Conservation (phyloP, 208 protist genomes). For the Leptomonas pyrrhocoris region DNA sequence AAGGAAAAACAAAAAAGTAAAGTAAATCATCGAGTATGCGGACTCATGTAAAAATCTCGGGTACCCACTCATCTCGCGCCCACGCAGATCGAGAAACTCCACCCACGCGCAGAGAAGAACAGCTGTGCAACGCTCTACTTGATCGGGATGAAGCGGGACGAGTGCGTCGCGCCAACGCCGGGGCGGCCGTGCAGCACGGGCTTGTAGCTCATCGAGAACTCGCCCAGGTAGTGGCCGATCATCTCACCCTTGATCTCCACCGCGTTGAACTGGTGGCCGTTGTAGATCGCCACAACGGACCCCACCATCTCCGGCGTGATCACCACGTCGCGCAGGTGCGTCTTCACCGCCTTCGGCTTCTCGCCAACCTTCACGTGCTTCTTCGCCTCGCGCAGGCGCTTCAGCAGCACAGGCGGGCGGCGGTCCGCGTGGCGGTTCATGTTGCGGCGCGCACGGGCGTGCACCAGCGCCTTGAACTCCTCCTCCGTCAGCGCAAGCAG, state of each 20-base stretch:
- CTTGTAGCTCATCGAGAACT: conserved; percentile 99
- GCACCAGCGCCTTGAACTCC: conserved; percentile 95
- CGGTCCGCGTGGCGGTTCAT: conserved; percentile 93
- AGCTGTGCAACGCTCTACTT: conserved; percentile 32
- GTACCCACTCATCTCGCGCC: neutral
- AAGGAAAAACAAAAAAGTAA: conserved; percentile 16
- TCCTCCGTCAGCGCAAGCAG: conserved; percentile 94
- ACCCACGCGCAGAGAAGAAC: neutral
- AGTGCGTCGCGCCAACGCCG: conserved; percentile 98
- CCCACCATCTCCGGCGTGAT: conserved; percentile 99
- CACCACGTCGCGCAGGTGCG: conserved; percentile 99
- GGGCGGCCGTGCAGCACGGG: conserved; percentile 98
- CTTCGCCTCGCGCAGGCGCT: conserved; percentile 98
- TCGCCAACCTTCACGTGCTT: conserved; percentile 95
- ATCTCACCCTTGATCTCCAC: conserved; percentile 99
- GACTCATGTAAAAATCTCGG: neutral
- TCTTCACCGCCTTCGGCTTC: conserved; percentile 99
- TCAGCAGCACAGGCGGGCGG: conserved; percentile 95
- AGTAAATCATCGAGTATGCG: conserved; percentile 10
- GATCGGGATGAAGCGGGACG: conserved; percentile 90
- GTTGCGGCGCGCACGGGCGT: conserved; percentile 93
- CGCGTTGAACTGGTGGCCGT: conserved; percentile 98
- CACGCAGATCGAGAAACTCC: neutral
- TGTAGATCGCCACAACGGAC: conserved; percentile 99
- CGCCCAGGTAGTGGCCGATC: conserved; percentile 99